Percentiles rank a stretch among this genome's conserved stretches.
Evolutionary conservation across 2,329 filamentous ascomycete species (phyloP).

Genomic region (Sarocladium kiliense): DNA sequence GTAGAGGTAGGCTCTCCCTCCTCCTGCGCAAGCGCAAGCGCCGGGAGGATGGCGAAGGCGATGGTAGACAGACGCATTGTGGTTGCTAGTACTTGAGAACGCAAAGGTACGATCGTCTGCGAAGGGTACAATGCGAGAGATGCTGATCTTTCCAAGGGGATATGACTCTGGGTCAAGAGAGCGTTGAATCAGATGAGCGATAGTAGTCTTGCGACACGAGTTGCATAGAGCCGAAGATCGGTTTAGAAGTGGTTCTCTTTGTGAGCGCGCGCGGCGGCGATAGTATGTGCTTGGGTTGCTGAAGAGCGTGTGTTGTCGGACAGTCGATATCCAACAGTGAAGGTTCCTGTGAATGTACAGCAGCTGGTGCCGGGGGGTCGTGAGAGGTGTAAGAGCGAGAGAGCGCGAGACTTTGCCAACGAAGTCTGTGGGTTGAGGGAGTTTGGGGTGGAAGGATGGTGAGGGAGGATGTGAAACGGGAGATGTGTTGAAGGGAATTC

Average conservation of each 20-base stretch:
- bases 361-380: constrained; percentile 11
- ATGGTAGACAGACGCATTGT: constrained; percentile 37
- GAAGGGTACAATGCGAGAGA: constrained; percentile 14
- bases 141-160: background rate
- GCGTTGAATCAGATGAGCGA: constrained; percentile 1
- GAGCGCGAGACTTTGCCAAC: constrained; percentile 49
- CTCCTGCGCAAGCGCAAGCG: constrained; percentile 43
- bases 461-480: constrained; percentile 17
- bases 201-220: background rate
- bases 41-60: constrained; percentile 45
- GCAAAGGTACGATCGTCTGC: constrained; percentile 17
- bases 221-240: background rate
- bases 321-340: constrained; percentile 22
- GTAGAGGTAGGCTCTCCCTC: constrained; percentile 21
- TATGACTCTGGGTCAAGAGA: background rate
- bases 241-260: background rate
- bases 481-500: constrained; percentile 8
- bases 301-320: constrained; percentile 14
- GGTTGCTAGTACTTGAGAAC: constrained; percentile 15
- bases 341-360: background rate
- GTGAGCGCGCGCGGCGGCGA: constrained; percentile 3
- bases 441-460: constrained; percentile 10
- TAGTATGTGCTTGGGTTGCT: constrained; percentile 11
- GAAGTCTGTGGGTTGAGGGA: constrained; percentile 34
- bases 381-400: constrained; percentile 14